A percentile compares a stretch with the other conserved stretches of the same genome.
These are phyloP conservation scores for Coemansia brasiliensis DNA, from an alignment of 192 early-diverging fungal species.

Conservation along the genomic window DNA sequence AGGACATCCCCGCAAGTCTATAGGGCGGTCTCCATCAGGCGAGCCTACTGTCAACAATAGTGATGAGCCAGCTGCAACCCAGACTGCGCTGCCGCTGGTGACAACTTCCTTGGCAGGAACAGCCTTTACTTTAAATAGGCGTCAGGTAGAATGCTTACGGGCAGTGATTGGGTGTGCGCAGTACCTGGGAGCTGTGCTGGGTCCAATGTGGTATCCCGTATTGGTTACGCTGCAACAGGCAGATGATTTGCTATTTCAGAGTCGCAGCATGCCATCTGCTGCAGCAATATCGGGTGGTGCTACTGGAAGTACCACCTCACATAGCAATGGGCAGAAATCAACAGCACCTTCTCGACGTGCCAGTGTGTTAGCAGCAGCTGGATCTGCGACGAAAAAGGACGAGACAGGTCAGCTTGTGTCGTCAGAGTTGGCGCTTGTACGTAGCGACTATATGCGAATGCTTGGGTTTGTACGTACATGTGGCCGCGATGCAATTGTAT, in stretches of 20 bases:
- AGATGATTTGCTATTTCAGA: slow-evolving; percentile 69
- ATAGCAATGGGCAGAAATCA: neutral
- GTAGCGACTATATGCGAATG: slow-evolving; percentile 20
- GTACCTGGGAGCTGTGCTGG: slow-evolving; percentile 72
- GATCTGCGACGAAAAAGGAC: neutral
- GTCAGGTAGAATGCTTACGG: slow-evolving; percentile 77
- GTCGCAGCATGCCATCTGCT: slow-evolving; percentile 1
- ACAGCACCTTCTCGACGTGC: neutral
- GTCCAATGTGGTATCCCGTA: slow-evolving; percentile 82
- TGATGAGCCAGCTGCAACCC: neutral
- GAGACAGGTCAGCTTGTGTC: neutral
- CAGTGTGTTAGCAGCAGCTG: neutral
- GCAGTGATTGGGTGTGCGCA: slow-evolving; percentile 70
- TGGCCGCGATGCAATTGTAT: slow-evolving; percentile 17
- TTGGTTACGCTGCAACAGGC: slow-evolving; percentile 86
- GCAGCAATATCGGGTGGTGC: no score
- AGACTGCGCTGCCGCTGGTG: slow-evolving; percentile 19
- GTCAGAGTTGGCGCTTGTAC: slow-evolving; percentile 17
- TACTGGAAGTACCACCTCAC: neutral
- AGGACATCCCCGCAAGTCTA: neutral
- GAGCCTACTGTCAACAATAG: neutral
- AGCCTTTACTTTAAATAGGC: slow-evolving; percentile 61
- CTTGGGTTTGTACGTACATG: slow-evolving; percentile 10
- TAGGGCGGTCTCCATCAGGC: neutral
- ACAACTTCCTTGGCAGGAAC: slow-evolving; percentile 22